Evolutionary conservation across 139 green algal species (phyloP), one percentile per base, ranked within the genome.

Genomic region (Tetraselmis striata): DNA sequence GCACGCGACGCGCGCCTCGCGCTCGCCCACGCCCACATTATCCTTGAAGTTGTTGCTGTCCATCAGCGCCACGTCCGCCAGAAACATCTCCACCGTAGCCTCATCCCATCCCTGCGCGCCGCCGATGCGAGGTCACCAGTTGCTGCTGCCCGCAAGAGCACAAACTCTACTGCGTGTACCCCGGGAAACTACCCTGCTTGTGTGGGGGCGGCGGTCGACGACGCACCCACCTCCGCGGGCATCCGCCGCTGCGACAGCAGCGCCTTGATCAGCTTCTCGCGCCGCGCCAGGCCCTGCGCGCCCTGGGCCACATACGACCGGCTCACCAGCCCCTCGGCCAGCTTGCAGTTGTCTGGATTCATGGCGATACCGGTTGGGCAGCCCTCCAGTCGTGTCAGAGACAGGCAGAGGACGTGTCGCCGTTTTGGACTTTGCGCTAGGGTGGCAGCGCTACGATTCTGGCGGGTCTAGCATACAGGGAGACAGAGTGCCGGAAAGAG

Each of bases 21-120:
- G 89, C 90, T 99, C 96, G 1, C 96, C 96, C 59, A 98, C 88
- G 0, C 96, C 96, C 59, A 96, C 93, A 31, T 94, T 95, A 79
- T 86, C 92, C 1, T 91, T n/a, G 86, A 99, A 99, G 84, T 97
- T 99, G 89, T 99, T 99, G 82, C 86, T 94, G 91, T 99, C 96
- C 96, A 99, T 99, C 26, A 90, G 22, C 0, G 96, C 86, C 25
- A 88, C 85, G 32, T 99, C 96, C 89, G 98, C 88, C n/a, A 98
- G 45, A 28, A 98, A 84, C 74, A 94, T 84, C 83, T 98, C 89
- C 18, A 98, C 96, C 27, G 90, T 95, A 1, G 85, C 85, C 30
- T 98, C 95, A 30, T 96, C 93, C 95, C 95, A 98, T 0, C 94
- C 94, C 29, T 67, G 18, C 45, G 18, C 45, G 18, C n/a, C n/a